Evolutionary conservation across 2,329 filamentous ascomycete species (phyloP).

Genomic region (Talaromyces sp.): DNA sequence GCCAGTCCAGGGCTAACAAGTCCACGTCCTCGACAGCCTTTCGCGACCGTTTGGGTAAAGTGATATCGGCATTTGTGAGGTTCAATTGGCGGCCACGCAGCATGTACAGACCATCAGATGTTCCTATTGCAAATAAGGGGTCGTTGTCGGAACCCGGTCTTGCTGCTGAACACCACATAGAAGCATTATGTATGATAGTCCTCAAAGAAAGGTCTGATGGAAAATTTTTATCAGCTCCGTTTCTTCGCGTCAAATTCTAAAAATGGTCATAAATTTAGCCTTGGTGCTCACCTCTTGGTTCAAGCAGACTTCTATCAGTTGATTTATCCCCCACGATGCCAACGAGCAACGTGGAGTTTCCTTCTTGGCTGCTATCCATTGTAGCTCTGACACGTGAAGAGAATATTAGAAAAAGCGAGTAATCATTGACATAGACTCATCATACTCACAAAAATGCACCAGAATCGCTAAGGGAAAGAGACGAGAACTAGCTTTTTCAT

Average conservation of each 20-base stretch:
- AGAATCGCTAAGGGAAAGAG: slow-evolving; percentile 30
- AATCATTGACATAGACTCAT: background rate
- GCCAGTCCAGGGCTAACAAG: slow-evolving; percentile 33
- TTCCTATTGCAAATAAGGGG: slow-evolving; percentile 32
- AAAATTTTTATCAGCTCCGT: background rate
- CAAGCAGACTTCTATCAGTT: background rate
- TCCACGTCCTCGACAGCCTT: background rate
- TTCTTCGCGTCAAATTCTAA: background rate
- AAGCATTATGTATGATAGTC: slow-evolving; percentile 20
- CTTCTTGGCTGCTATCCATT: slow-evolving; percentile 28
- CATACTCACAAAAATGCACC: slow-evolving; percentile 28
- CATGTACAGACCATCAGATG: slow-evolving; percentile 30
- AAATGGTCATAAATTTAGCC: background rate
- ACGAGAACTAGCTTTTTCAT: slow-evolving; percentile 11
- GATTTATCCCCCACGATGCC: slow-evolving; percentile 17
- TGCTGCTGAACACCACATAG: slow-evolving; percentile 32
- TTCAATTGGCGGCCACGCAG: slow-evolving; percentile 13
- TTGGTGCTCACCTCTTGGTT: background rate
- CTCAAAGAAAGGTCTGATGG: background rate
- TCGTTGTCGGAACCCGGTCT: slow-evolving; percentile 22
- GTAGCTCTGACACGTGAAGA: slow-evolving; percentile 21
- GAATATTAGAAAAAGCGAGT: slow-evolving; percentile 5
- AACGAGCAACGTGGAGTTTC: slow-evolving; percentile 26
- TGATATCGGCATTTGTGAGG: background rate
- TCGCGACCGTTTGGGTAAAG: background rate